phyloP scores from a whole-genome alignment of 2,329 filamentous ascomycete genomes.

The Fusarium nanum region DNA sequence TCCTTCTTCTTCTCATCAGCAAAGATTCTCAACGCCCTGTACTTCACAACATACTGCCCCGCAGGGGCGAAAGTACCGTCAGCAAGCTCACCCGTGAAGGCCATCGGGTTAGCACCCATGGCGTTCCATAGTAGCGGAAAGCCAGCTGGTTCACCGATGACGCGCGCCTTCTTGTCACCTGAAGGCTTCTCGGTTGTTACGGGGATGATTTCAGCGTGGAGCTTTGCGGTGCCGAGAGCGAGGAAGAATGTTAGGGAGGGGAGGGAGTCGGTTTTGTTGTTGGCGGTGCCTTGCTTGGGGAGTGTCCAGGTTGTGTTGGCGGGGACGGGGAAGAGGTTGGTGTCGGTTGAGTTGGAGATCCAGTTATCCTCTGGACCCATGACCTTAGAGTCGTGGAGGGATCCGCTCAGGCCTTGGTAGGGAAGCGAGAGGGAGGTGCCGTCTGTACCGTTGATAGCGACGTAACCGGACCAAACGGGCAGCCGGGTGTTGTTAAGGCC shows the following conservation, averaged over 20 bases:
- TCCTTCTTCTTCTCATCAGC: slow-evolving; percentile 57
- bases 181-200: slow-evolving; percentile 40
- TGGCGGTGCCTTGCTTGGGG: slow-evolving; percentile 53
- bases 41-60: slow-evolving; percentile 62
- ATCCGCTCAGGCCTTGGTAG: slow-evolving; percentile 56
- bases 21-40: slow-evolving; percentile 63
- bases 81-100: slow-evolving; percentile 61
- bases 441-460: slow-evolving; percentile 56
- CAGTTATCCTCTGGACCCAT: slow-evolving; percentile 43
- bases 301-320: slow-evolving; percentile 56
- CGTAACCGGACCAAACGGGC: slow-evolving; percentile 57
- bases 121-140: slow-evolving; percentile 54
- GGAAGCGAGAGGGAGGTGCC: slow-evolving; percentile 54
- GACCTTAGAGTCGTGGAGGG: slow-evolving; percentile 48
- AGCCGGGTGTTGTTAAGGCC: slow-evolving; percentile 51
- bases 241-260: slow-evolving; percentile 57
- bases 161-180: slow-evolving; percentile 48
- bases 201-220: slow-evolving; percentile 60
- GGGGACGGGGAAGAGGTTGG: slow-evolving; percentile 39
- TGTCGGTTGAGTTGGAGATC: slow-evolving; percentile 52
- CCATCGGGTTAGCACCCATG: slow-evolving; percentile 41
- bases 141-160: slow-evolving; percentile 57
- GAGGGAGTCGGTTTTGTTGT: slow-evolving; percentile 47
- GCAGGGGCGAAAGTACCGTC: slow-evolving; percentile 61
- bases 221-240: slow-evolving; percentile 58